These are phyloP conservation scores for Periconia sp. DNA, from an alignment of 2,329 filamentous ascomycete species.

Conservation along the genomic window DNA sequence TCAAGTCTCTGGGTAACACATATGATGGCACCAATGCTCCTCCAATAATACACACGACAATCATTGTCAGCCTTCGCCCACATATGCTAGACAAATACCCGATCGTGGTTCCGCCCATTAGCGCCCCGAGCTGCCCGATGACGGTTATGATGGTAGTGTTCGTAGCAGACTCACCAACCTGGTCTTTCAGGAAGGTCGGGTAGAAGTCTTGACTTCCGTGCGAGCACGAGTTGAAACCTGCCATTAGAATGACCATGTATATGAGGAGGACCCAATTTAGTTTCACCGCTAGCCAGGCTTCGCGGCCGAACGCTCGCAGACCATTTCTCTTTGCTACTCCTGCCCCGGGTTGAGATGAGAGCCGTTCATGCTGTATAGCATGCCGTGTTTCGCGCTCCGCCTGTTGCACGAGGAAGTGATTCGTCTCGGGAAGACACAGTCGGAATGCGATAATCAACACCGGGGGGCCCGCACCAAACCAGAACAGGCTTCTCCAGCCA, in stretches of 20 bases:
- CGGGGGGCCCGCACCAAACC: slow-evolving; percentile 46
- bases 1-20: slow-evolving; percentile 65
- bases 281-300: slow-evolving; percentile 27
- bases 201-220: slow-evolving; percentile 50
- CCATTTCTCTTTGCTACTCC: not conserved
- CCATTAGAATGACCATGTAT: slow-evolving; percentile 46
- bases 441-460: slow-evolving; percentile 39
- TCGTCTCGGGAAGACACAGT: slow-evolving; percentile 28
- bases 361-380: not conserved
- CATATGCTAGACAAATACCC: slow-evolving; percentile 49
- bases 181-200: slow-evolving; percentile 48
- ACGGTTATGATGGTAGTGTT: slow-evolving; percentile 44
- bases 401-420: slow-evolving; percentile 27
- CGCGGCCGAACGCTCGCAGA: slow-evolving; percentile 20
- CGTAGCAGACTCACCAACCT: slow-evolving; percentile 35
- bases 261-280: slow-evolving; percentile 45
- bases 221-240: slow-evolving; percentile 42
- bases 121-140: slow-evolving; percentile 45
- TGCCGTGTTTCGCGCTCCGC: slow-evolving; percentile 18
- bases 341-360: not conserved
- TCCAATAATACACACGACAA: slow-evolving; percentile 60
- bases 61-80: slow-evolving; percentile 51
- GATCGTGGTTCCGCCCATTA: slow-evolving; percentile 49
- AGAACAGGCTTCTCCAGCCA: slow-evolving; percentile 45
- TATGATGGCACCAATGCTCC: slow-evolving; percentile 82